Evolutionary conservation across 2,329 filamentous ascomycete genomes (phyloP).

Genomic region (Colletotrichum nymphaeae): DNA sequence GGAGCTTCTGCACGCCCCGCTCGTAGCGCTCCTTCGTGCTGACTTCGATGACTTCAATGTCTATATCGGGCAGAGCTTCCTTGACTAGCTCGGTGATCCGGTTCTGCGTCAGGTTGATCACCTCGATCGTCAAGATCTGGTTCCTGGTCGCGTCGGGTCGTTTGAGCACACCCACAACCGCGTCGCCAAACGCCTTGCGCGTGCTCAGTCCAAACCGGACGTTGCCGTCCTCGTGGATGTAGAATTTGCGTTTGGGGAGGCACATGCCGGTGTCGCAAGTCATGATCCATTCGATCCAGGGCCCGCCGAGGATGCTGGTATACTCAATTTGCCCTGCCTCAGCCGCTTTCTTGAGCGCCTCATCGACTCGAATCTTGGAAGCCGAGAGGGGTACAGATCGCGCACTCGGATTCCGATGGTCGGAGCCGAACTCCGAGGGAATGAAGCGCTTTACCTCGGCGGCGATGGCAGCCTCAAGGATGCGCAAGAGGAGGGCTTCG

Average conservation of each 20-base stretch:
- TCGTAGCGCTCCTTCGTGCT: conserved; percentile 18
- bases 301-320: conserved; percentile 54
- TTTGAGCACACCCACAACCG: conserved; percentile 58
- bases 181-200: conserved; percentile 55
- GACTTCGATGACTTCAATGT: conserved; percentile 9
- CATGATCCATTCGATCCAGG: conserved; percentile 47
- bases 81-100: conserved; percentile 52
- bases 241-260: neutral
- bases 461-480: conserved; percentile 62
- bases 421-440: conserved; percentile 59
- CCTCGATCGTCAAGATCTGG: conserved; percentile 62
- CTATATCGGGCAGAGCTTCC: neutral
- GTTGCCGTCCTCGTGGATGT: neutral
- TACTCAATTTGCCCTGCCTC: conserved; percentile 38
- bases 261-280: conserved; percentile 3
- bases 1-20: conserved; percentile 13
- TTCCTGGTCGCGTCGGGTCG: conserved; percentile 61
- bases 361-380: conserved; percentile 35
- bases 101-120: conserved; percentile 60
- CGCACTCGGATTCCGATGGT: conserved; percentile 39
- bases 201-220: conserved; percentile 56
- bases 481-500: conserved; percentile 55
- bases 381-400: conserved; percentile 34
- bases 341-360: neutral
- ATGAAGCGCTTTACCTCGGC: conserved; percentile 66